Conservation (phyloP, 2,329 filamentous ascomycete species). For the Xylaria sp. region DNA sequence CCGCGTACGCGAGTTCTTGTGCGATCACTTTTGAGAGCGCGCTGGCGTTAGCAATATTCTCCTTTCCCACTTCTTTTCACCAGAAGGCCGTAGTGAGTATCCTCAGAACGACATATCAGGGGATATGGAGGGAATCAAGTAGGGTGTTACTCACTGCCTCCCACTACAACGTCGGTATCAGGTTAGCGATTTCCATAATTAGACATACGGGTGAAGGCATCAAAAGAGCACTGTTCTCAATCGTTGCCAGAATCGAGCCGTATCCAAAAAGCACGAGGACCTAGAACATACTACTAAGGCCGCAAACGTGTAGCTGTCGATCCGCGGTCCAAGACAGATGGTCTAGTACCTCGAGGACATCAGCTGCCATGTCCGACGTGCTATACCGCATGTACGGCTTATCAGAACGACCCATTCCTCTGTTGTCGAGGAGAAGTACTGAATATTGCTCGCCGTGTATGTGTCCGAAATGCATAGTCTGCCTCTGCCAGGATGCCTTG, state of each 20-base stretch:
- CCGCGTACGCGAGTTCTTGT: constrained; percentile 72
- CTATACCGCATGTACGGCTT: constrained; percentile 80
- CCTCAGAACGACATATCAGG: neutral
- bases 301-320: constrained; percentile 68
- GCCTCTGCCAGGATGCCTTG: constrained; percentile 77
- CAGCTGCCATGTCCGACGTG: constrained; percentile 83
- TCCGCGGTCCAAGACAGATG: constrained; percentile 68
- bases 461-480: constrained; percentile 83
- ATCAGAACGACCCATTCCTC: constrained; percentile 80
- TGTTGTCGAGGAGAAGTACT: constrained; percentile 80
- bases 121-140: neutral
- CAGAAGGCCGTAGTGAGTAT: too few species aligned
- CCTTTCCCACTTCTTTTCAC: constrained; percentile 47
- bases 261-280: too few species aligned
- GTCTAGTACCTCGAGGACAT: constrained; percentile 70
- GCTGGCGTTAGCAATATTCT: neutral
- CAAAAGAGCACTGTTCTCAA: neutral
- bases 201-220: neutral
- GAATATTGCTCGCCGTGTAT: constrained; percentile 70
- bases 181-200: constrained; percentile 38
- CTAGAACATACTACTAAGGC: constrained; percentile 62
- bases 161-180: constrained; percentile 13
- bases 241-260: neutral
- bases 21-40: constrained; percentile 66
- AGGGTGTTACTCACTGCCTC: constrained; percentile 26